Evolutionary conservation across 2,329 filamentous ascomycete genomes (phyloP).

Genomic region (Aspergillus aculeatus): DNA sequence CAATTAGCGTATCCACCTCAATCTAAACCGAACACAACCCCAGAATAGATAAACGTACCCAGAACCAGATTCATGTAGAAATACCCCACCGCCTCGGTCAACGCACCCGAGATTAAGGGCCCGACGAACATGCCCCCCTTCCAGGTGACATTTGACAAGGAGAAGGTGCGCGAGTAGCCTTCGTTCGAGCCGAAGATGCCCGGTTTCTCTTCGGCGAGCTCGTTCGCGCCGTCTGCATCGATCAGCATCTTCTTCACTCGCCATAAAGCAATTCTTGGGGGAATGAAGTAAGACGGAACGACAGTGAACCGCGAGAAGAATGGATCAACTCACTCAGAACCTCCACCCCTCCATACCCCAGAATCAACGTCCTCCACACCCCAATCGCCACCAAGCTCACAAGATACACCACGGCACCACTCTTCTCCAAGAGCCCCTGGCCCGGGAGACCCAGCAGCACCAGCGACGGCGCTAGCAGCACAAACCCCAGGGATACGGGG

Average conservation of each 20-base stretch:
- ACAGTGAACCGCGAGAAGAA: too few relatives aligned
- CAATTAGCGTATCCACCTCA: too few relatives aligned
- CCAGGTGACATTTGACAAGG: slow-evolving; percentile 23
- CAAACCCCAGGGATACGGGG: slow-evolving; percentile 13
- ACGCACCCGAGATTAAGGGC: slow-evolving; percentile 1
- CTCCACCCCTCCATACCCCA: slow-evolving; percentile 6
- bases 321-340: background rate
- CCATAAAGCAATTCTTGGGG: too few relatives aligned
- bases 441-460: slow-evolving; percentile 27
- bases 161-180: slow-evolving; percentile 24
- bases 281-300: too few relatives aligned
- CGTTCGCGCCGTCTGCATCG: slow-evolving; percentile 14
- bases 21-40: rapidly evolving
- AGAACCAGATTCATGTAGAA: background rate
- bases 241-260: background rate
- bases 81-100: background rate
- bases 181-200: slow-evolving; percentile 24
- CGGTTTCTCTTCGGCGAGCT: slow-evolving; percentile 14
- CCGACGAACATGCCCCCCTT: slow-evolving; percentile 20
- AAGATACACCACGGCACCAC: background rate
- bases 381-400: background rate
- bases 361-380: slow-evolving; percentile 1
- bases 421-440: background rate
- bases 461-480: slow-evolving; percentile 12
- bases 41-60: background rate